A percentile compares a stretch with the other conserved stretches of the same genome.
Conservation (phyloP, 345 rosid species). For the Euphorbia tirucalli region DNA sequence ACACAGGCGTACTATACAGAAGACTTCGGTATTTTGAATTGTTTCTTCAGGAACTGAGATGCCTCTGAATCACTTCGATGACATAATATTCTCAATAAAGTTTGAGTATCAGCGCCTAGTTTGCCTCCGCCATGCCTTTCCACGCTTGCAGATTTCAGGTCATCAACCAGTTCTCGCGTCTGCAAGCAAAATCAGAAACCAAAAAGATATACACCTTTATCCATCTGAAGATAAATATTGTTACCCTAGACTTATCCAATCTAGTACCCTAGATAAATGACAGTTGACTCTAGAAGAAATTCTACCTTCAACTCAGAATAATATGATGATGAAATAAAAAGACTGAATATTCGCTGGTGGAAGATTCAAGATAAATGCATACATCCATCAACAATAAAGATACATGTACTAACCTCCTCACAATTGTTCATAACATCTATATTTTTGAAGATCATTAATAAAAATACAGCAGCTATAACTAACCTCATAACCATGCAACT, state of each 20-base stretch:
- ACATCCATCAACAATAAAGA: neutral
- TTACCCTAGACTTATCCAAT: neutral
- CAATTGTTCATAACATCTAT: neutral
- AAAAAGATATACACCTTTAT: neutral
- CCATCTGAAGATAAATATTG: neutral
- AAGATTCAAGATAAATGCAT: too few species aligned
- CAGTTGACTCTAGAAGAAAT: too few species aligned
- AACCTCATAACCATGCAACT: slow-evolving; percentile 84
- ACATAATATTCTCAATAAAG: slow-evolving; percentile 73
- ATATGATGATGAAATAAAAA: too few species aligned
- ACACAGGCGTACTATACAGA: slow-evolving; percentile 27
- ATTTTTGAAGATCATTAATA: neutral
- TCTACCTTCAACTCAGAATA: neutral
- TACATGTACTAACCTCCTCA: neutral
- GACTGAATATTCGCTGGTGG: too few species aligned
- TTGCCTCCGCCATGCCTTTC: slow-evolving; percentile 61
- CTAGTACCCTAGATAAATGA: too few species aligned
- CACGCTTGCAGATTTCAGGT: slow-evolving; percentile 59
- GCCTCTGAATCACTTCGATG: slow-evolving; percentile 90
- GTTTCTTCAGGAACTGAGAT: slow-evolving; percentile 84
- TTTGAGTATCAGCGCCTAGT: slow-evolving; percentile 77
- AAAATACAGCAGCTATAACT: slow-evolving; percentile 16
- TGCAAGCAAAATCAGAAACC: slow-evolving; percentile 27
- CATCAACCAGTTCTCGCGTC: slow-evolving; percentile 84
- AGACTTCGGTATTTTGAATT: slow-evolving; percentile 88